A percentile compares a stretch with the other conserved stretches of the same genome.
phyloP scores from a whole-genome alignment of 768 basidiomycete genomes.

The Symmetrospora coprosmae region DNA sequence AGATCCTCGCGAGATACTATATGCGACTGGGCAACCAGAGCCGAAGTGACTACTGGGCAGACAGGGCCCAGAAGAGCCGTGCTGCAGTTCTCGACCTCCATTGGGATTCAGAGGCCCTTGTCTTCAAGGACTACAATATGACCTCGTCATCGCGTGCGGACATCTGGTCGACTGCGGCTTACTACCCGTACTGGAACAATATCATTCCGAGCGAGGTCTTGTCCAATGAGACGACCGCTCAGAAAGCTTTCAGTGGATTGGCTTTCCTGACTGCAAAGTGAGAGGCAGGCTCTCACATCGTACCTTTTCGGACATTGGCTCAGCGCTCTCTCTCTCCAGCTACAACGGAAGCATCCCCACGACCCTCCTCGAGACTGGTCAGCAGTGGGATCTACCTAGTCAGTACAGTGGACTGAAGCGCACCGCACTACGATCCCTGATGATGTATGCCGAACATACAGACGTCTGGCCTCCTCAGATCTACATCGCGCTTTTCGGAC shows the following conservation, averaged over 20 bases:
- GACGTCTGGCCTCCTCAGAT: slow-evolving; percentile 71
- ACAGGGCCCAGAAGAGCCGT: slow-evolving; percentile 40
- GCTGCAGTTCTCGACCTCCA: slow-evolving; percentile 66
- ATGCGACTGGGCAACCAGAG: not conserved
- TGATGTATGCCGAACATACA: slow-evolving; percentile 33
- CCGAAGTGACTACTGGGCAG: slow-evolving; percentile 18
- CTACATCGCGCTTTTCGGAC: slow-evolving; percentile 60
- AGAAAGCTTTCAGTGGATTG: slow-evolving; percentile 57
- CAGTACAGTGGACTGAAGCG: no score
- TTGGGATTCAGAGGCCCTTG: slow-evolving; percentile 70
- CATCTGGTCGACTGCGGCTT: slow-evolving; percentile 56
- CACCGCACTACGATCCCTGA: not conserved
- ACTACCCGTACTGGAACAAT: slow-evolving; percentile 65
- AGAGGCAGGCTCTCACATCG: slow-evolving; percentile 27
- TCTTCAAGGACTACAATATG: slow-evolving; percentile 81
- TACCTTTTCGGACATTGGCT: not conserved
- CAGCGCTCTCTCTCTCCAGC: slow-evolving; percentile 26
- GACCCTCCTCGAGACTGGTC: slow-evolving; percentile 61
- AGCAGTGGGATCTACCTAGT: slow-evolving; percentile 74
- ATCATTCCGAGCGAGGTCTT: slow-evolving; percentile 64
- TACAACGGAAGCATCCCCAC: slow-evolving; percentile 78
- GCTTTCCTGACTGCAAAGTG: slow-evolving; percentile 56
- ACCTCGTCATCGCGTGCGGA: slow-evolving; percentile 51
- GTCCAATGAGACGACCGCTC: slow-evolving; percentile 47
- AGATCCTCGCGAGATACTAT: slow-evolving; percentile 14